A percentile compares a stretch with the other conserved stretches of the same genome.
Evolutionary conservation across 169 alveolate species (phyloP).

Genomic region (Perkinsus olseni): DNA sequence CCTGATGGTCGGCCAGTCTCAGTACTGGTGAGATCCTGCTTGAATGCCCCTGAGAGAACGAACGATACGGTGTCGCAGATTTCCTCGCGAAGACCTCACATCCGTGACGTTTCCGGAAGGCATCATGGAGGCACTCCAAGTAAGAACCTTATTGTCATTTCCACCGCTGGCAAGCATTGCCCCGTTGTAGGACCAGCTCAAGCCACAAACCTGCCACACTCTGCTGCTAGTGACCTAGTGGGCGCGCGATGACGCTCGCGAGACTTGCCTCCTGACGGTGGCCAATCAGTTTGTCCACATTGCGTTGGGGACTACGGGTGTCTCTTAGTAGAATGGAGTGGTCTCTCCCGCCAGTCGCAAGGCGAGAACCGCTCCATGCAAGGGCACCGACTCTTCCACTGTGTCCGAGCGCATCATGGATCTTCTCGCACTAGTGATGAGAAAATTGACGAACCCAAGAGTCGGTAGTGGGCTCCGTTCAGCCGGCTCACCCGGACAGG

Average conservation of each 20-base stretch:
- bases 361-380: constrained; percentile 74
- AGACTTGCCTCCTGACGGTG: constrained; percentile 25
- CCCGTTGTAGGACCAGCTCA: constrained; percentile 35
- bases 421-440: not conserved
- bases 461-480: not conserved
- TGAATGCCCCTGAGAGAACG: not conserved
- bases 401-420: constrained; percentile 60
- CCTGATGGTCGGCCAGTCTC: constrained; percentile 33
- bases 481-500: constrained; percentile 16
- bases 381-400: constrained; percentile 78
- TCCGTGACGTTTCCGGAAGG: not conserved
- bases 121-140: constrained; percentile 61
- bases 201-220: constrained; percentile 30
- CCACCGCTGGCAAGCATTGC: constrained; percentile 84
- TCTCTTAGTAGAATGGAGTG: constrained; percentile 73
- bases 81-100: not conserved
- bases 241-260: not conserved
- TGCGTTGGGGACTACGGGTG: constrained; percentile 16
- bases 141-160: constrained; percentile 83
- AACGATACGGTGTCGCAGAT: not conserved
- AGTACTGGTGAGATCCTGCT: constrained; percentile 29
- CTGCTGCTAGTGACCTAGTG: not conserved
- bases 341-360: constrained; percentile 85
- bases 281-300: constrained; percentile 13
- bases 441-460: not conserved